Evolutionary conservation across 805 yeast species (phyloP), one percentile per base, ranked within the genome.

Genomic region (Nakazawaea ambrosiae): DNA sequence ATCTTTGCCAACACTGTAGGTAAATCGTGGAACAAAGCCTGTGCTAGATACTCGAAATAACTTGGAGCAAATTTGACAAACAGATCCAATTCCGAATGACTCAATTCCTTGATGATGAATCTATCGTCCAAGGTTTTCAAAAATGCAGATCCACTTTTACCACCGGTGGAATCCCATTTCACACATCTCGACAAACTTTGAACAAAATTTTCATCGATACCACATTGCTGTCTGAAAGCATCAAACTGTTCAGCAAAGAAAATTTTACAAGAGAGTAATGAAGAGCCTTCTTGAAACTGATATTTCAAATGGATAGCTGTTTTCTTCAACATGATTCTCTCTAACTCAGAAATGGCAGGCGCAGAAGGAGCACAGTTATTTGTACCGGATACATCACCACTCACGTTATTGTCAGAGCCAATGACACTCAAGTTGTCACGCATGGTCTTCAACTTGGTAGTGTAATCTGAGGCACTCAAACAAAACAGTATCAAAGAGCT

Each of bases 221-320:
- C 88, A 64, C 97, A 90, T 22, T 84, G 80, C 40, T 76, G 70
- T 40, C 98, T 66, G 49, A 92, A 79, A 0, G 97, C 97, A 53
- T 90, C 97, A 61, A 92, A 92, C 54, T 92, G 97, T 50, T 90
- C 97, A 5, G 96, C 84, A 65, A 82, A 92, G 55, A 90, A 92
- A 5, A 94, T 82, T 58, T 90, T 90, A 61, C 99, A 92, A 4
- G 96, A 83, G 47, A 92, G 67, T 14, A 75, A 74, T 0, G 96
- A 83, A 26, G 70, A 69, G 0, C 89, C 94, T 54, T 89, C 96
- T 47, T 81, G 81, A 55, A 87, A 87, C 54, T 89, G 96, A 56
- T 90, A 92, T 51, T 88, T 80, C 54, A 94, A 67, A 61, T 94
- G 99, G 36, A 85, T 84, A 0, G 95, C 92, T 1, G 86, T 81